Conservation (phyloP, 164 flowering plant genomes). For the Tetrastigma voinierianum region DNA sequence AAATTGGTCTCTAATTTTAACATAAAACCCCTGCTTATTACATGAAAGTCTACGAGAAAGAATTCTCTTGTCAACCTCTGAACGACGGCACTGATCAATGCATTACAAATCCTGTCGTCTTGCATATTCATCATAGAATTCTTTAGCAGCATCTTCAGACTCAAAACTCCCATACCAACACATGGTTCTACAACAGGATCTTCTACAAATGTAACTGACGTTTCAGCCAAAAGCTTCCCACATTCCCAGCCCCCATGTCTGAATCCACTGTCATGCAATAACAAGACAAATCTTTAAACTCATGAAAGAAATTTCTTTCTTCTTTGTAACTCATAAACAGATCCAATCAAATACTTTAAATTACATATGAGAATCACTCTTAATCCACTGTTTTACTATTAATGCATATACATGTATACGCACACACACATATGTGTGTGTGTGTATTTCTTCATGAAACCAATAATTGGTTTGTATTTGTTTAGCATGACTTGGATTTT, state of each 20-base stretch:
- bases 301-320: not conserved
- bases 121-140: conserved; percentile 27
- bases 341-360: too few relatives aligned
- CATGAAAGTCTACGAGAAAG: conserved; percentile 23
- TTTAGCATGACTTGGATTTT: too few relatives aligned
- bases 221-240: conserved; percentile 12
- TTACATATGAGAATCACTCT: too few relatives aligned
- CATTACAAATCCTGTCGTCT: conserved; percentile 23
- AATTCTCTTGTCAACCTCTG: conserved; percentile 17
- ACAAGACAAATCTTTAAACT: not conserved
- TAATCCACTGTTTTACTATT: too few relatives aligned
- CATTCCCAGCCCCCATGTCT: conserved; percentile 9
- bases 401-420: too few relatives aligned
- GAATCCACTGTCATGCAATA: conserved; percentile 4
- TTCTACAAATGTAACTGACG: conserved; percentile 13
- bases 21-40: conserved; percentile 21
- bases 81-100: conserved; percentile 26
- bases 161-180: conserved; percentile 35
- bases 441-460: too few relatives aligned
- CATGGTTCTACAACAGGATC: conserved; percentile 18
- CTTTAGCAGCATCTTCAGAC: conserved; percentile 32
- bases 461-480: too few relatives aligned
- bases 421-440: too few relatives aligned
- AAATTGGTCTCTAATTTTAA: conserved; percentile 4
- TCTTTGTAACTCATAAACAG: too few relatives aligned